Percentiles rank a stretch among this genome's conserved stretches.
These are phyloP conservation scores for Alternaria sp. DNA, from an alignment of 2,329 filamentous ascomycete species.

Conservation along the genomic window DNA sequence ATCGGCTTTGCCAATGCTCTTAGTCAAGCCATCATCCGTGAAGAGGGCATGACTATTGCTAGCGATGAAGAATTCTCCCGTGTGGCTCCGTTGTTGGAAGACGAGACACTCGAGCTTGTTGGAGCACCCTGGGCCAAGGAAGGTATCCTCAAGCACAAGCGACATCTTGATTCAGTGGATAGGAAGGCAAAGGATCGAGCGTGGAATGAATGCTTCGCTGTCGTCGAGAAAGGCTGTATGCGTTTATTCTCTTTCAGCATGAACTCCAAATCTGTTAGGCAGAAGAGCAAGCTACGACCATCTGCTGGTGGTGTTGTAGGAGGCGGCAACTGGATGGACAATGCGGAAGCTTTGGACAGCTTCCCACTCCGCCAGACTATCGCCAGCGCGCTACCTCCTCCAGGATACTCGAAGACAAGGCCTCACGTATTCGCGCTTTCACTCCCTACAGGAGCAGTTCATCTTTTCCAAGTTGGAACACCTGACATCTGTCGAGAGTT, in stretches of 20 bases:
- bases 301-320: conserved; percentile 77
- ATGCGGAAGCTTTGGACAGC: conserved; percentile 85
- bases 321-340: conserved; percentile 98
- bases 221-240: conserved; percentile 93
- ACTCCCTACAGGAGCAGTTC: conserved; percentile 89
- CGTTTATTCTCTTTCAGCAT: conserved; percentile 91
- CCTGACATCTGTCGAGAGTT: conserved; percentile 95
- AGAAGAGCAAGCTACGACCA: conserved; percentile 67
- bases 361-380: conserved; percentile 92
- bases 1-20: conserved; percentile 97
- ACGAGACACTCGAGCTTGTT: conserved; percentile 88
- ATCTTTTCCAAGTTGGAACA: conserved; percentile 97
- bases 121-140: conserved; percentile 99
- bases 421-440: conserved; percentile 95
- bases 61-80: conserved; percentile 66
- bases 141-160: conserved; percentile 93
- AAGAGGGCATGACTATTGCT: conserved; percentile 70
- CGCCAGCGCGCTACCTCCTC: conserved; percentile 85
- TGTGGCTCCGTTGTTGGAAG: conserved; percentile 77
- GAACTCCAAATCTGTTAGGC: conserved; percentile 74
- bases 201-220: conserved; percentile 95
- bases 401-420: conserved; percentile 88
- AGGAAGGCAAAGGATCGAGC: conserved; percentile 93
- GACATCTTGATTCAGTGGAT: conserved; percentile 88
- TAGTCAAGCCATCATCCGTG: conserved; percentile 94